phyloP scores from a whole-genome alignment of 2,329 filamentous ascomycete genomes.

The Fusarium vanettenii region DNA sequence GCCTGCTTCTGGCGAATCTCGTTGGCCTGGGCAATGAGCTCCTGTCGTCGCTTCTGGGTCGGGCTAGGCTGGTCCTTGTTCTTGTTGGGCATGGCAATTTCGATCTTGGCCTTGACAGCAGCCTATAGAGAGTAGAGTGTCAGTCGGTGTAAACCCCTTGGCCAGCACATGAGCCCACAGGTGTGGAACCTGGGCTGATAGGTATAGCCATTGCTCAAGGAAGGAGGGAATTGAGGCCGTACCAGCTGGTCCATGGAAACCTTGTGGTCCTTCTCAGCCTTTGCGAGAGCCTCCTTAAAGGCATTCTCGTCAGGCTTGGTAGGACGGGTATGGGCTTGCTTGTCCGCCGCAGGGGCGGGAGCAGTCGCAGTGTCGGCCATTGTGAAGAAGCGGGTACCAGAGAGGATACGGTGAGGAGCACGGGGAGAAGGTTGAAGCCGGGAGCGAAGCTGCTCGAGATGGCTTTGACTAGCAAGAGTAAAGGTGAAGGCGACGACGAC shows the following conservation, averaged over 20 bases:
- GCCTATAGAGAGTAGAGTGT: conserved; percentile 68
- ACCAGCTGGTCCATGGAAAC: conserved; percentile 73
- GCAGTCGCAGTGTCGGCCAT: conserved; percentile 60
- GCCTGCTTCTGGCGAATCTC: conserved; percentile 90
- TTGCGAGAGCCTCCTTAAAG: conserved; percentile 82
- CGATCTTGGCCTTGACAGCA: conserved; percentile 88
- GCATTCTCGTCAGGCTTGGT: conserved; percentile 87
- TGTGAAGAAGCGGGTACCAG: conserved; percentile 46
- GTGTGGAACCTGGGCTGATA: conserved; percentile 29
- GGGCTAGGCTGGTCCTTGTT: conserved; percentile 84
- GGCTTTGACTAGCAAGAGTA: conserved; percentile 11
- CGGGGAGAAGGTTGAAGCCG: conserved; percentile 30
- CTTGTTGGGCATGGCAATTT: conserved; percentile 79
- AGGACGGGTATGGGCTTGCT: conserved; percentile 68
- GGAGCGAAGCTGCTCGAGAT: conserved; percentile 33
- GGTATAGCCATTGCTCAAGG: conserved; percentile 3
- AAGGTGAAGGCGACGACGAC: conserved; percentile 31
- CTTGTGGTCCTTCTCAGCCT: conserved; percentile 88
- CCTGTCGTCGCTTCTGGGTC: conserved; percentile 82
- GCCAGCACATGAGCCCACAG: conserved; percentile 30
- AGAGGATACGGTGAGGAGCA: conserved; percentile 3
- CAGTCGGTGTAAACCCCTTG: conserved; percentile 23
- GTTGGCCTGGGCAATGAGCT: conserved; percentile 84
- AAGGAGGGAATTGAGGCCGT: conserved; percentile 39
- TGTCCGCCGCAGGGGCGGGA: conserved; percentile 56